Percentiles rank a stretch among this genome's conserved stretches.
Evolutionary conservation across 140 eudicot species (phyloP).

Genomic region (Flaveria floridana): DNA sequence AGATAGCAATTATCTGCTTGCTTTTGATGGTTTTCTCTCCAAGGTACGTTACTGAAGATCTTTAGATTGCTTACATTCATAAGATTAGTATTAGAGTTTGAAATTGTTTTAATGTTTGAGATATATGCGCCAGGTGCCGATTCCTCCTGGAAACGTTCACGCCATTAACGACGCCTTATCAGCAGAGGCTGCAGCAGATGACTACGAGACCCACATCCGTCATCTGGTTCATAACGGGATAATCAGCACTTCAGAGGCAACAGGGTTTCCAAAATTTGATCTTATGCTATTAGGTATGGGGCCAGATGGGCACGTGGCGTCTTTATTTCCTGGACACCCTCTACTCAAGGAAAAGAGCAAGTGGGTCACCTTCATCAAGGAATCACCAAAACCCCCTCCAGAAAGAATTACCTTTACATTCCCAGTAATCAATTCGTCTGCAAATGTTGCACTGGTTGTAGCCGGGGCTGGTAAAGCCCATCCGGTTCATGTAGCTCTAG

Average conservation of each 20-base stretch:
- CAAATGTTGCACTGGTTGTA: conserved; percentile 65
- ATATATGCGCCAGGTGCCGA: conserved; percentile 54
- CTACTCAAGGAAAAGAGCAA: conserved; percentile 52
- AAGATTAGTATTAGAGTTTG: neutral
- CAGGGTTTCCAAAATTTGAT: conserved; percentile 79
- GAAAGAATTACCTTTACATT: conserved; percentile 86
- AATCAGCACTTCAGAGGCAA: conserved; percentile 45
- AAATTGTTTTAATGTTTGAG: neutral
- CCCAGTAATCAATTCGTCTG: conserved; percentile 85
- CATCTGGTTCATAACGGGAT: conserved; percentile 49
- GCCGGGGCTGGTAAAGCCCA: conserved; percentile 77
- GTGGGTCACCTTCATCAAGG: conserved; percentile 82
- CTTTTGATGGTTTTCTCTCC: conserved; percentile 57
- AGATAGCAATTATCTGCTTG: conserved; percentile 74
- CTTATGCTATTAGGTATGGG: conserved; percentile 93
- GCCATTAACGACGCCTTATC: conserved; percentile 72
- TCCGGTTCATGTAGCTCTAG: conserved; percentile 51
- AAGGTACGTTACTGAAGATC: conserved; percentile 40
- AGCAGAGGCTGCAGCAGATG: conserved; percentile 81
- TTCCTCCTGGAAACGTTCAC: conserved; percentile 55
- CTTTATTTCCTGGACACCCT: conserved; percentile 79
- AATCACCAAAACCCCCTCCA: conserved; percentile 96
- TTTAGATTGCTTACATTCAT: no score
- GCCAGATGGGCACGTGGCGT: conserved; percentile 93
- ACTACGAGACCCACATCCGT: conserved; percentile 61